These are phyloP conservation scores for Panus rudis DNA, from an alignment of 768 basidiomycete genomes.

Conservation along the genomic window DNA sequence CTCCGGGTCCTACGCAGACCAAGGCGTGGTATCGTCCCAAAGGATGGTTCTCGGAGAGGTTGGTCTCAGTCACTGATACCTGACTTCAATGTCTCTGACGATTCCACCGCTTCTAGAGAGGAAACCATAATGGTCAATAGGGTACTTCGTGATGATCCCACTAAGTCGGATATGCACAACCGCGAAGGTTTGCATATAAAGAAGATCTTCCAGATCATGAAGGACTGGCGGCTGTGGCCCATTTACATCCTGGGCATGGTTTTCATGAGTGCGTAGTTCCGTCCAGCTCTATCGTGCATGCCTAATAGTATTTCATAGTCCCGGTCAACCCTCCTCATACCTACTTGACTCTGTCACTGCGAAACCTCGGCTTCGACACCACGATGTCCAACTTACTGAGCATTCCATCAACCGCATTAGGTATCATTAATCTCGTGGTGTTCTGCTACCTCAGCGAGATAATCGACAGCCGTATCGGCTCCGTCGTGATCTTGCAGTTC, in stretches of 20 bases:
- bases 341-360: slow-evolving; percentile 58
- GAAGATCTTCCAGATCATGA: slow-evolving; percentile 46
- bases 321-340: slow-evolving; percentile 53
- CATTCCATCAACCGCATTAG: slow-evolving; percentile 49
- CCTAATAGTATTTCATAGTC: slow-evolving; percentile 25
- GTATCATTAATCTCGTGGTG: slow-evolving; percentile 35
- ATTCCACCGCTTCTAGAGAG: slow-evolving; percentile 33
- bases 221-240: slow-evolving; percentile 63
- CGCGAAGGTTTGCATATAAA: slow-evolving; percentile 49
- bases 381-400: slow-evolving; percentile 55
- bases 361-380: slow-evolving; percentile 56
- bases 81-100: not conserved
- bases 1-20: slow-evolving; percentile 58
- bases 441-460: slow-evolving; percentile 41
- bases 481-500: slow-evolving; percentile 45
- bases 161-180: slow-evolving; percentile 67
- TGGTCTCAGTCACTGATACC: not conserved
- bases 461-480: slow-evolving; percentile 42
- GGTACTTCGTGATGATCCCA: slow-evolving; percentile 58
- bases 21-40: slow-evolving; percentile 50
- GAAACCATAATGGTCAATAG: slow-evolving; percentile 60
- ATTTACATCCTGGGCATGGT: slow-evolving; percentile 50
- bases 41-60: slow-evolving; percentile 61
- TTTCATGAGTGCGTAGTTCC: slow-evolving; percentile 38
- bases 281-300: not conserved